These are phyloP conservation scores for Lachnellula suecica DNA, from an alignment of 2,329 filamentous ascomycete genomes.

Conservation along the genomic window DNA sequence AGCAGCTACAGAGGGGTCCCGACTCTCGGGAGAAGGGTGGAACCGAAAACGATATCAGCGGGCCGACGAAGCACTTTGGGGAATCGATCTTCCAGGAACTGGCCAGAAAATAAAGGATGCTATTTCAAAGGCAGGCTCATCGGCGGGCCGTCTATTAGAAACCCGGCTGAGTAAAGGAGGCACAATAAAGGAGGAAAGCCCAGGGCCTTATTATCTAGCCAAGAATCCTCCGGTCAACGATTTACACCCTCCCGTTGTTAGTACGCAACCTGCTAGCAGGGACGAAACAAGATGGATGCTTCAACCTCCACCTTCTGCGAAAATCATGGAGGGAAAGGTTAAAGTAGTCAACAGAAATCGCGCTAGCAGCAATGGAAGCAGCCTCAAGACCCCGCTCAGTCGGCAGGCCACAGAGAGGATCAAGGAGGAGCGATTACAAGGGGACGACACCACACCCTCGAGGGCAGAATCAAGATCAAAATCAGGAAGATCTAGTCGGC, in stretches of 20 bases:
- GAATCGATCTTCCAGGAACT: slow-evolving; percentile 51
- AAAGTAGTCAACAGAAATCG: slow-evolving; percentile 63
- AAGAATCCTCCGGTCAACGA: slow-evolving; percentile 77
- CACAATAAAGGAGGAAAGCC: slow-evolving; percentile 34
- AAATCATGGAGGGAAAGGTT: slow-evolving; percentile 86
- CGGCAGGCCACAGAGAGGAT: slow-evolving; percentile 30
- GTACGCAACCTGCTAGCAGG: slow-evolving; percentile 66
- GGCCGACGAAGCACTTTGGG: slow-evolving; percentile 87
- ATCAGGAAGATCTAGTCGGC: slow-evolving; percentile 11
- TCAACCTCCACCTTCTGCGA: slow-evolving; percentile 85
- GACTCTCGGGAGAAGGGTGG: slow-evolving; percentile 59
- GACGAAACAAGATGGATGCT: slow-evolving; percentile 87
- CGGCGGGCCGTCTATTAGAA: slow-evolving; percentile 51
- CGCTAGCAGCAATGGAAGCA: slow-evolving; percentile 39
- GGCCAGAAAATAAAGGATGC: slow-evolving; percentile 50
- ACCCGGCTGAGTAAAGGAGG: slow-evolving; percentile 42
- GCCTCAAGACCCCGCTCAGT: slow-evolving; percentile 38
- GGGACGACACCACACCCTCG: slow-evolving; percentile 26
- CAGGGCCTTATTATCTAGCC: slow-evolving; percentile 32
- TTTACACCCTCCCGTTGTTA: slow-evolving; percentile 81
- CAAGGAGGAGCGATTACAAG: slow-evolving; percentile 29
- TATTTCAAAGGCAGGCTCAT: slow-evolving; percentile 48
- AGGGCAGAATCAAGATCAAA: slow-evolving; percentile 4
- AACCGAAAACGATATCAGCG: slow-evolving; percentile 79
- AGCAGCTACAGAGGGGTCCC: slow-evolving; percentile 44